phyloP scores from a whole-genome alignment of 306 rosid genomes.

The Casuarina glauca region DNA sequence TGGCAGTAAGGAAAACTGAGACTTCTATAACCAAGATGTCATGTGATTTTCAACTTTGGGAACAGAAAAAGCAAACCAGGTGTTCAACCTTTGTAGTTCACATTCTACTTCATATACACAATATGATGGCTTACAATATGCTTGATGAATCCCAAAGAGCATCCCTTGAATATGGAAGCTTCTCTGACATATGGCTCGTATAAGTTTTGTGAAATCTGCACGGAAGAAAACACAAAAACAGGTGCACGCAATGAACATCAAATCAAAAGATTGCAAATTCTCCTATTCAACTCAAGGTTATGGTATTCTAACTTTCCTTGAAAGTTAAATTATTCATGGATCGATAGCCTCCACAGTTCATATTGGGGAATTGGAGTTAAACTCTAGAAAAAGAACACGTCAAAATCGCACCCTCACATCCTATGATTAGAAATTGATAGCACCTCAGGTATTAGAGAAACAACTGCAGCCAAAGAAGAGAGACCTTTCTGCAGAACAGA shows the following conservation, averaged over 20 bases:
- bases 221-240: constrained; percentile 7
- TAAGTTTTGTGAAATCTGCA: constrained; percentile 56
- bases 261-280: background rate
- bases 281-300: background rate
- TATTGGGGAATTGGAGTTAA: background rate
- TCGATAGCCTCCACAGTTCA: background rate
- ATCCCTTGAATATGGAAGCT: constrained; percentile 54
- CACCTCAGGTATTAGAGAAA: background rate
- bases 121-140: constrained; percentile 48
- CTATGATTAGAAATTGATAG: too few relatives aligned
- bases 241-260: background rate
- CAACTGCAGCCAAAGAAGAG: background rate
- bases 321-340: background rate
- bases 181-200: constrained; percentile 49
- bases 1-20: background rate
- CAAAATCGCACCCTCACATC: background rate
- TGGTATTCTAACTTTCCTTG: background rate
- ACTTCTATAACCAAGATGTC: background rate
- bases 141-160: constrained; percentile 62
- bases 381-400: background rate
- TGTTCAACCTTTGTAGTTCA: background rate
- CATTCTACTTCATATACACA: background rate
- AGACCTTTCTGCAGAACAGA: background rate
- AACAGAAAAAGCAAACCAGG: background rate
- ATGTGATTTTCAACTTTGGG: background rate